Percentiles rank a stretch among this genome's conserved stretches.
Conservation (phyloP, 768 basidiomycete genomes). For the Boletus tylopilopsis region DNA sequence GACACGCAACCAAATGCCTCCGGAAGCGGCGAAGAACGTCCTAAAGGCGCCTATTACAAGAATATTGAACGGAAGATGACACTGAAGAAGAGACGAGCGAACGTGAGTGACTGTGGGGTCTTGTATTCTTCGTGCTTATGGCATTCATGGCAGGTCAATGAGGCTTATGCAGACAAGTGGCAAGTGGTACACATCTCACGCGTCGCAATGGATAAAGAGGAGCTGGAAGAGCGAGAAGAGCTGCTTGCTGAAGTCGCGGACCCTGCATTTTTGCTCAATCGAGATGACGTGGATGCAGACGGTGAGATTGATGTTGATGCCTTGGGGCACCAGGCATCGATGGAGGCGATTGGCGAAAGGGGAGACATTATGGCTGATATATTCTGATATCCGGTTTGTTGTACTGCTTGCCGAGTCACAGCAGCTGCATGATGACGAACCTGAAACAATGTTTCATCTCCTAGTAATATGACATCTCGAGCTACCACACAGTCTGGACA, state of each 20-base stretch:
- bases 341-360: conserved; percentile 44
- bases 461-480: neutral
- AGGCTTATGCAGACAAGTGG: conserved; percentile 79
- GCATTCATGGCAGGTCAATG: conserved; percentile 46
- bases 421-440: neutral
- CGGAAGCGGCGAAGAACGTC: conserved; percentile 37
- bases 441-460: neutral
- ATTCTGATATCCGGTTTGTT: conserved; percentile 19
- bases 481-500: no score
- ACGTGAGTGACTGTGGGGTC: conserved; percentile 46
- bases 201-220: conserved; percentile 65
- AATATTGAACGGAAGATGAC: conserved; percentile 86
- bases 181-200: conserved; percentile 73
- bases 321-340: conserved; percentile 56
- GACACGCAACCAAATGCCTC: conserved; percentile 35
- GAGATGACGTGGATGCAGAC: conserved; percentile 55
- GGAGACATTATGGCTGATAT: conserved; percentile 32
- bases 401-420: neutral
- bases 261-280: conserved; percentile 49
- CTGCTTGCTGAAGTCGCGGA: conserved; percentile 74
- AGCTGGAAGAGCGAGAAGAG: conserved; percentile 76
- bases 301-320: conserved; percentile 50
- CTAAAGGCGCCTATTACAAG: conserved; percentile 83
- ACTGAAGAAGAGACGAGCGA: conserved; percentile 78
- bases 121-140: neutral